phyloP scores from a whole-genome alignment of 805 yeast genomes.

The Zygotorulaspora chibaensis region DNA sequence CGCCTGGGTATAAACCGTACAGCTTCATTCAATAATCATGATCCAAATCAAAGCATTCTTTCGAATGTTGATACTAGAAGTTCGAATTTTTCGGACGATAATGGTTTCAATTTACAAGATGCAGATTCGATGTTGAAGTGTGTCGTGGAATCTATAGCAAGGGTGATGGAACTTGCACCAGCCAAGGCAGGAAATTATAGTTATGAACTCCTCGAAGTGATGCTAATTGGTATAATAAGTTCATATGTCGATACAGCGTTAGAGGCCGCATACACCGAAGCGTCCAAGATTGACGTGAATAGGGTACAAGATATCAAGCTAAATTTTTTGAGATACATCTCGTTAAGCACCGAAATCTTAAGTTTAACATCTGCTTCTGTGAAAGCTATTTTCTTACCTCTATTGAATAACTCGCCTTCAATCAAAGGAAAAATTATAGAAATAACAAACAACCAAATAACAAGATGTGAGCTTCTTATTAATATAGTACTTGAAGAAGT shows the following conservation, averaged over 20 bases:
- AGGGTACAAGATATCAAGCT: constrained; percentile 39
- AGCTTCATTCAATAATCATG: constrained; percentile 1
- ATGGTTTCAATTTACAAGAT: constrained; percentile 37
- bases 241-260: constrained; percentile 70
- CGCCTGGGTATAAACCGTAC: constrained; percentile 31
- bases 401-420: constrained; percentile 56
- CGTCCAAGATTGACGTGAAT: constrained; percentile 37
- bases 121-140: constrained; percentile 65
- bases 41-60: constrained; percentile 2
- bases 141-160: constrained; percentile 70
- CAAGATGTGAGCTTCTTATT: constrained; percentile 59
- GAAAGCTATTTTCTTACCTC: constrained; percentile 70
- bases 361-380: constrained; percentile 66
- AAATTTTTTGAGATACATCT: constrained; percentile 46
- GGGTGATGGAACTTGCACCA: constrained; percentile 71
- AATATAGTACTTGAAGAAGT: constrained; percentile 61
- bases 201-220: constrained; percentile 59
- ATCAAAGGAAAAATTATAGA: constrained; percentile 56
- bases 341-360: constrained; percentile 54
- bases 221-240: constrained; percentile 66
- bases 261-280: constrained; percentile 57
- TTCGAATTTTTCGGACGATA: constrained; percentile 5
- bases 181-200: constrained; percentile 57
- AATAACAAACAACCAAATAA: constrained; percentile 55
- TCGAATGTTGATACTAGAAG: neutral